These are phyloP conservation scores for Xylariaceae sp. DNA, from an alignment of 2,329 filamentous ascomycete species.

Conservation along the genomic window DNA sequence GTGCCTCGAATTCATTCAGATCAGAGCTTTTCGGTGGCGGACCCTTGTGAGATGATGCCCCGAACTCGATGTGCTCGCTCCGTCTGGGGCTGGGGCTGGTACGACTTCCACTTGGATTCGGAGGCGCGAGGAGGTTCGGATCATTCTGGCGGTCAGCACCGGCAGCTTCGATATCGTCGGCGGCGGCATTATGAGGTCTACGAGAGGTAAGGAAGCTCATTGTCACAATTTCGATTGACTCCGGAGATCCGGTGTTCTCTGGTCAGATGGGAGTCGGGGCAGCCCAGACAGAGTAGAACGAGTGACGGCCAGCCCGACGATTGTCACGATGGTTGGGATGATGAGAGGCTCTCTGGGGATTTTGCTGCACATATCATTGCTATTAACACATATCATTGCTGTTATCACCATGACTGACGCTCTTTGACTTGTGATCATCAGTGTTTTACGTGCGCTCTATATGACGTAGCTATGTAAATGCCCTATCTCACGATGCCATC, in stretches of 20 bases:
- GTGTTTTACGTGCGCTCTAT: not conserved
- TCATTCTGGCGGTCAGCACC: constrained; percentile 19
- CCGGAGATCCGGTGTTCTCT: not conserved
- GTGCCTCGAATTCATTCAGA: constrained; percentile 31
- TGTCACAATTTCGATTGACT: constrained; percentile 1
- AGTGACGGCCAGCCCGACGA: not conserved
- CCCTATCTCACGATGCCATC: constrained; percentile 1
- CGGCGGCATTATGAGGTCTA: constrained; percentile 15
- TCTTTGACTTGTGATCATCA: not conserved
- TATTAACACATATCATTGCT: not conserved
- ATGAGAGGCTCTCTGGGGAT: not conserved
- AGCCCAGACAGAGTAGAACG: not conserved
- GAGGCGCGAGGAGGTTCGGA: not conserved
- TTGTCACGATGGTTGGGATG: not conserved
- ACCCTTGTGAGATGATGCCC: constrained; percentile 17
- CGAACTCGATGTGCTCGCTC: constrained; percentile 27
- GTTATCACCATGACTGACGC: not conserved
- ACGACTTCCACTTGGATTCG: not conserved
- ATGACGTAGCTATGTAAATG: constrained; percentile 9
- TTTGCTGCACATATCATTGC: not conserved
- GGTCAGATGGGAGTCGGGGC: not conserved
- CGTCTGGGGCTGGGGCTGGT: constrained; percentile 6
- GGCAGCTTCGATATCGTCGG: constrained; percentile 27
- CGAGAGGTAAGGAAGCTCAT: constrained; percentile 24
- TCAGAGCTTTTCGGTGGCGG: constrained; percentile 22